phyloP scores from a whole-genome alignment of 331 rosid species.

The Phaseolus coccineus region DNA sequence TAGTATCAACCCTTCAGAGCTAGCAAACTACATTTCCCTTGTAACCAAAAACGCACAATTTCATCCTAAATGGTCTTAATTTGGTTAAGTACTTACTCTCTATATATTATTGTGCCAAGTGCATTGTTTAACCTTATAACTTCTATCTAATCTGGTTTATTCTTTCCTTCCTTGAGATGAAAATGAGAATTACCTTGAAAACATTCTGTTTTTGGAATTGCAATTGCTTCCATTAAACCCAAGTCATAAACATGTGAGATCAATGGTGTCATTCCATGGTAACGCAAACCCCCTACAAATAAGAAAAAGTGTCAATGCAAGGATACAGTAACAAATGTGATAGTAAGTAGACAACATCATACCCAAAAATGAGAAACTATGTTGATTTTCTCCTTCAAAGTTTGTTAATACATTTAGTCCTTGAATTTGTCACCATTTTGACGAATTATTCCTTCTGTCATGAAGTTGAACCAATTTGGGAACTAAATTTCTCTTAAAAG shows the following conservation, averaged over 20 bases:
- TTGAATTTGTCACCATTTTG: not conserved
- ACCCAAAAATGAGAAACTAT: not conserved
- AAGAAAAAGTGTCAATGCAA: slow-evolving; percentile 10
- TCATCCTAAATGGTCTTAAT: not conserved
- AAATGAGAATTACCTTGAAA: slow-evolving; percentile 66
- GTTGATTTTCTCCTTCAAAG: slow-evolving; percentile 2
- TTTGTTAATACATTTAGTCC: not conserved
- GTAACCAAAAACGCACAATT: slow-evolving; percentile 38
- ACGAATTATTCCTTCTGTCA: not conserved
- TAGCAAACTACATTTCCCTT: slow-evolving; percentile 92
- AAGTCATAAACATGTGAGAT: slow-evolving; percentile 85
- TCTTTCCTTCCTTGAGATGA: not conserved
- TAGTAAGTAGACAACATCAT: not conserved
- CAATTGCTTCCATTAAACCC: slow-evolving; percentile 89
- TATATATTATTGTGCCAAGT: too few relatives aligned
- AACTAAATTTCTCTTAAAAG: not conserved
- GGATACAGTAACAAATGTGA: not conserved
- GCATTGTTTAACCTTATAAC: too few relatives aligned
- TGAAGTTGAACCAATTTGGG: not conserved
- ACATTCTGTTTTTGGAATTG: slow-evolving; percentile 91
- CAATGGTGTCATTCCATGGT: slow-evolving; percentile 97
- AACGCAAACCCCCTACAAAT: slow-evolving; percentile 84
- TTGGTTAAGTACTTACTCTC: not conserved
- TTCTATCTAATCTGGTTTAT: too few relatives aligned
- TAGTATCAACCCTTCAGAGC: slow-evolving; percentile 91